Evolutionary conservation across 1,284 basidiomycete species (phyloP).

Genomic region (Stygiomarasmius scandens): DNA sequence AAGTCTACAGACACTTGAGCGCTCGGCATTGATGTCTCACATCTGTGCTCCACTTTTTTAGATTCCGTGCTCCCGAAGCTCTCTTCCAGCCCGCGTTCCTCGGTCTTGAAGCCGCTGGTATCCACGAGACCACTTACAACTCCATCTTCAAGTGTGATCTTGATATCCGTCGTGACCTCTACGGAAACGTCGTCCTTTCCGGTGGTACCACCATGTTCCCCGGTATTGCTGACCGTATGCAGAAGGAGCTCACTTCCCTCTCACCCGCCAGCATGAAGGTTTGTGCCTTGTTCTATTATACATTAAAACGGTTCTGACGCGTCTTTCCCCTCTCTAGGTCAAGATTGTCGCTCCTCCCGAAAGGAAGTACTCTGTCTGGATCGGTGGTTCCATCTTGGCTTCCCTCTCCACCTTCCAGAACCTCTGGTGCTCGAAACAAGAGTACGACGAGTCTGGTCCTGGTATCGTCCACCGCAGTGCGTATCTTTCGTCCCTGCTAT

Average conservation of each 20-base stretch:
- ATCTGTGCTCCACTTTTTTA: background rate
- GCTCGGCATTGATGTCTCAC: background rate
- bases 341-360: slow-evolving; percentile 18
- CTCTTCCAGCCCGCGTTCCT: slow-evolving; percentile 83
- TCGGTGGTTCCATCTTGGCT: slow-evolving; percentile 38
- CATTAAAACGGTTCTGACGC: slow-evolving; percentile 33
- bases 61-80: slow-evolving; percentile 49
- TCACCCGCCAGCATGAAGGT: slow-evolving; percentile 71
- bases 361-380: slow-evolving; percentile 56
- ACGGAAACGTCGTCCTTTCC: slow-evolving; percentile 83
- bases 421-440: slow-evolving; percentile 21
- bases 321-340: slow-evolving; percentile 10
- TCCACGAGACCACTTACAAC: slow-evolving; percentile 87
- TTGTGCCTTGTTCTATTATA: slow-evolving; percentile 29
- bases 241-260: slow-evolving; percentile 79
- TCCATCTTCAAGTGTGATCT: slow-evolving; percentile 60
- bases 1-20: slow-evolving; percentile 15
- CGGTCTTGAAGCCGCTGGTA: slow-evolving; percentile 78
- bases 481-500: slow-evolving; percentile 5
- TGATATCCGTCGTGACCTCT: slow-evolving; percentile 74
- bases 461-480: slow-evolving; percentile 20
- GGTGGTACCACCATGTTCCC: slow-evolving; percentile 89
- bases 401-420: slow-evolving; percentile 37
- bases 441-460: slow-evolving; percentile 22
- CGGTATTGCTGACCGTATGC: slow-evolving; percentile 84